Base-by-base conservation (phyloP, 768 basidiomycete species). In the Obba rivulosa region DNA sequence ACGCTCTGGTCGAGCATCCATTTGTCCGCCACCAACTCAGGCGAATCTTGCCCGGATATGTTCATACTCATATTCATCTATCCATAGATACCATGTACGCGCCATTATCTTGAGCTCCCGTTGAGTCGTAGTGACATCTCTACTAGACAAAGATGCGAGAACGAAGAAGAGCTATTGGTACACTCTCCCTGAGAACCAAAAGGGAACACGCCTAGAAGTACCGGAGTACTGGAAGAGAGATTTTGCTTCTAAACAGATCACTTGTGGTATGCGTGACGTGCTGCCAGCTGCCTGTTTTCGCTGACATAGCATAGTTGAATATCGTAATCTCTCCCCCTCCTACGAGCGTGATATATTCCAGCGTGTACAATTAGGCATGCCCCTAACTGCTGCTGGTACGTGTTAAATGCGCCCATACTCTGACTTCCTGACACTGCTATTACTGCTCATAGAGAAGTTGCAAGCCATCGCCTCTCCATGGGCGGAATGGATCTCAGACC, bases 281-380 rank as follows among this genome's bases (percentile, higher is more conserved):
- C 8, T 36, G 20, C n/a, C 44, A 3, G n/a, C n/a, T 45, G 9
- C 5, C 16, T 37, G 16, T 20, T 18, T 41, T n/a, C 2, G 24
- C 11, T n/a, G 8, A 18, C 2, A 17, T 25, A 13, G 4, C 10
- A 18, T 46, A 90, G 88, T 88, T 41, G 85, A 89, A 64, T 92
- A 91, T 55, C 63, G 69, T 31, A 62, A 69, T 23, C 66, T 92
- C 1, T 62, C 72, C 2, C 70, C 77, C 11, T 69, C 71, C 4
- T 67, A 72, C 3, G 87, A 92, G 62, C 78, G 88, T 42, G 89
- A 92, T 45, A 82, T 91, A 18, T 89, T 88, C 58, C 84, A 87
- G 56, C 73, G 90, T 22, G 89, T 92, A 14, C 90, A 92, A 56
- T 64, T 92, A 35, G 89, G 89, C 46, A 80, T 88, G 69, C 70